phyloP scores from a whole-genome alignment of 2,329 filamentous ascomycete species.

The Colletotrichum euphorbiae region DNA sequence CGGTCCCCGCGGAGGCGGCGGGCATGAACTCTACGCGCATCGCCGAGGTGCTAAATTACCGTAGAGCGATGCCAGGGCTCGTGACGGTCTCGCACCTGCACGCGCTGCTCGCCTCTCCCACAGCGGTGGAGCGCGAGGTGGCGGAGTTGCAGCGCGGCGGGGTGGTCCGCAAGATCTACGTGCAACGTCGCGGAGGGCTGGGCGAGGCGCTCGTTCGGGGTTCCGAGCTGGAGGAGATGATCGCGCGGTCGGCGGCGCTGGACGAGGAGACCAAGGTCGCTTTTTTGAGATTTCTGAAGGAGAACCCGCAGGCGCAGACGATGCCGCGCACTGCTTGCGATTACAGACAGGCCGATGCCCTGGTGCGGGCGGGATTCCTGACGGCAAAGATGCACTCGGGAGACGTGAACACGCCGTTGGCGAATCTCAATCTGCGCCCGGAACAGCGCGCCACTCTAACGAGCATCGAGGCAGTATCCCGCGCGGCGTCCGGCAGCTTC shows the following conservation, averaged over 20 bases:
- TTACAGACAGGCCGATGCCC: conserved; percentile 61
- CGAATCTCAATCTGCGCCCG: conserved; percentile 59
- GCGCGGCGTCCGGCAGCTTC: conserved; percentile 74
- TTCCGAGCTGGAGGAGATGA: conserved; percentile 59
- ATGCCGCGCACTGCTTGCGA: conserved; percentile 39
- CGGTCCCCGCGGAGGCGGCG: conserved; percentile 66
- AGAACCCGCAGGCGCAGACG: conserved; percentile 58
- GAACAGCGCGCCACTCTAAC: conserved; percentile 67
- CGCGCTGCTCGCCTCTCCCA: conserved; percentile 68
- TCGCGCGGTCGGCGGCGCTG: conserved; percentile 13
- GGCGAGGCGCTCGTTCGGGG: conserved; percentile 74
- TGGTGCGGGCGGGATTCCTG: conserved; percentile 76
- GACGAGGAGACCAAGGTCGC: conserved; percentile 58
- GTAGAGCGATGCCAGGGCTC: conserved; percentile 69
- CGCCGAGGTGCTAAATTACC: conserved; percentile 72
- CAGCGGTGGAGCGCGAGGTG: conserved; percentile 74
- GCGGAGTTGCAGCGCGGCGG: conserved; percentile 69
- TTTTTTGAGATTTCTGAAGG: conserved; percentile 64
- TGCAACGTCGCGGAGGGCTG: conserved; percentile 70
- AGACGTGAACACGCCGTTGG: conserved; percentile 44
- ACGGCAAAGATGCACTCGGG: conserved; percentile 55
- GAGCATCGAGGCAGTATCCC: conserved; percentile 71
- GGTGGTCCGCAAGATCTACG: conserved; percentile 69
- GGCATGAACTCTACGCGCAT: conserved; percentile 75
- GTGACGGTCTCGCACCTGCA: conserved; percentile 75